Percentiles rank a stretch among this genome's conserved stretches.
These are phyloP conservation scores for Taiozyma sp. DNA, from an alignment of 1,139 yeast species.

Conservation along the genomic window DNA sequence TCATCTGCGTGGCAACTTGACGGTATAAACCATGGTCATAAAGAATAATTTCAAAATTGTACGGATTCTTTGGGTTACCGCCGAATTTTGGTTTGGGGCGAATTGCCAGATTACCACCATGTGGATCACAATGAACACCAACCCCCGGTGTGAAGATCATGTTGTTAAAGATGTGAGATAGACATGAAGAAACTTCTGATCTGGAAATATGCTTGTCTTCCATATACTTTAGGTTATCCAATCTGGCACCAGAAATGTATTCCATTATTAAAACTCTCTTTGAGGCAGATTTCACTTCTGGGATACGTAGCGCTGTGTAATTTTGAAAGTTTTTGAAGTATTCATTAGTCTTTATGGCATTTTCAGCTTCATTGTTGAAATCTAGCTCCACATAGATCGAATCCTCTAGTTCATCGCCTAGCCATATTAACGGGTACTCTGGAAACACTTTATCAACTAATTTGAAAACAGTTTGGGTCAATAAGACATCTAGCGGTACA, in stretches of 20 bases:
- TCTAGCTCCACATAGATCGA: conserved; percentile 88
- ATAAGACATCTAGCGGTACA: conserved; percentile 82
- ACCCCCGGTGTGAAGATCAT: conserved; percentile 95
- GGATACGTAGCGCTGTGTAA: conserved; percentile 76
- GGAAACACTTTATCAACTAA: conserved; percentile 81
- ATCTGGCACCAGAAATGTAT: conserved; percentile 72
- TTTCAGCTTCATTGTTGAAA: conserved; percentile 80
- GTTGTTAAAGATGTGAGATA: conserved; percentile 86
- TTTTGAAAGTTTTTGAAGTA: conserved; percentile 56
- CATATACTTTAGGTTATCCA: conserved; percentile 71
- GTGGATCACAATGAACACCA: conserved; percentile 96
- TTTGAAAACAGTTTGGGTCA: conserved; percentile 74
- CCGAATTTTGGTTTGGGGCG: conserved; percentile 34
- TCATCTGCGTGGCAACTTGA: conserved; percentile 70
- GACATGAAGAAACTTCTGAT: conserved; percentile 75
- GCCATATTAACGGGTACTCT: conserved; percentile 89
- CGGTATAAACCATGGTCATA: conserved; percentile 96
- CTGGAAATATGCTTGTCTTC: conserved; percentile 62
- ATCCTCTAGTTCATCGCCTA: conserved; percentile 83
- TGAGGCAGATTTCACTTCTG: conserved; percentile 62
- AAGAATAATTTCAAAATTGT: conserved; percentile 84
- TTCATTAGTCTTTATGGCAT: conserved; percentile 63
- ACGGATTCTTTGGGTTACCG: conserved; percentile 37
- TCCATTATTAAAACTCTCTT: conserved; percentile 85
- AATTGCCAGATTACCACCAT: conserved; percentile 93